Percentiles rank a stretch among this genome's conserved stretches.
Conservation (phyloP, 208 protist species). For the Kentomonas sorsogonicus region DNA sequence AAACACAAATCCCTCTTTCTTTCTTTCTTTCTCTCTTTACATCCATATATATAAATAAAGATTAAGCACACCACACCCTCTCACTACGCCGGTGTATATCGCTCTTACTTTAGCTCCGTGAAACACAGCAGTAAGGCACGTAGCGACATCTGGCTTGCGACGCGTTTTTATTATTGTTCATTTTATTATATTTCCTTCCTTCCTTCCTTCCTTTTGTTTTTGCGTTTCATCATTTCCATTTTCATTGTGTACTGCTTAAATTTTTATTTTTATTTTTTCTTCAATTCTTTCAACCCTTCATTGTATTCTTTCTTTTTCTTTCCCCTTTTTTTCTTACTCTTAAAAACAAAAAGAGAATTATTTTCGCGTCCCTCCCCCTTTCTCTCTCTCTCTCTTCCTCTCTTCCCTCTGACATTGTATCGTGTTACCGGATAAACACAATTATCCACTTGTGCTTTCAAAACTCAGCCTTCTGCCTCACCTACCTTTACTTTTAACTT, state of each 20-base stretch:
- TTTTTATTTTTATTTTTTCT: constrained; percentile 1
- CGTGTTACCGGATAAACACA: neutral
- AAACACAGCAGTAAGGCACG: too few species aligned
- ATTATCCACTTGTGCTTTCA: neutral
- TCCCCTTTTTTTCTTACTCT: neutral
- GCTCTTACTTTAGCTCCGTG: too few species aligned
- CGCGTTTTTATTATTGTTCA: too few species aligned
- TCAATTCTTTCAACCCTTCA: neutral
- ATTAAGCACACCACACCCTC: too few species aligned
- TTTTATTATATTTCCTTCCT: too few species aligned
- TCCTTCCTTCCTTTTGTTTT: too few species aligned
- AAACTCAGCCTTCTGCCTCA: neutral
- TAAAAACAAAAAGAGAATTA: constrained; percentile 5
- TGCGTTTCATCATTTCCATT: too few species aligned
- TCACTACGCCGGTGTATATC: too few species aligned
- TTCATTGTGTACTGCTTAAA: too few species aligned
- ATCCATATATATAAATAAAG: constrained; percentile 3
- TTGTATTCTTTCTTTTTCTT: neutral
- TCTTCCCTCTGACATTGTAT: constrained; percentile 5
- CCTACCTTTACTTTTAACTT: neutral
- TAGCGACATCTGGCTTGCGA: too few species aligned
- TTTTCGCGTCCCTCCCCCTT: neutral
- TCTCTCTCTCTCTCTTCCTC: neutral
- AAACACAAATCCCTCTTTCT: constrained; percentile 9
- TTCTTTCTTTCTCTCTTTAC: constrained; percentile 8